Evolutionary conservation across 352 stramenopile species (phyloP).

Genomic region (Albugo laibachii): DNA sequence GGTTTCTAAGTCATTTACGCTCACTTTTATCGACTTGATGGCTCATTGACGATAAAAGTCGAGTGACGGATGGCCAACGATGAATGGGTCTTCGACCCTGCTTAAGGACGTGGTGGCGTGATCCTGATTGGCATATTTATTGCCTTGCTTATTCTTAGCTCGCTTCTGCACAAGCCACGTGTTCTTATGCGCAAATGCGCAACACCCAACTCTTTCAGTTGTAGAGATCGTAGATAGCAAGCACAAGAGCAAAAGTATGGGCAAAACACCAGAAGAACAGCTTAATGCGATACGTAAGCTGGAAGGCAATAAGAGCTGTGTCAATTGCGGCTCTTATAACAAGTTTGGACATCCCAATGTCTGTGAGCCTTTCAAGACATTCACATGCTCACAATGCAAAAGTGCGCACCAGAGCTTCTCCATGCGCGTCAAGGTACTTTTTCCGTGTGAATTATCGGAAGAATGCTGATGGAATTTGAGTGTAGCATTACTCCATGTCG

Average conservation of each 20-base stretch:
- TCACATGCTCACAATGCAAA: slow-evolving; percentile 92
- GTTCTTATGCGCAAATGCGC: too few species aligned
- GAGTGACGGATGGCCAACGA: too few species aligned
- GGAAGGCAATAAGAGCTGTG: slow-evolving; percentile 64
- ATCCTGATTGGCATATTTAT: too few species aligned
- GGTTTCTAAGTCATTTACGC: too few species aligned
- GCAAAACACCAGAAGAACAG: slow-evolving; percentile 23
- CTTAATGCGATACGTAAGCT: slow-evolving; percentile 75
- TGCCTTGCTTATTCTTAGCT: too few species aligned
- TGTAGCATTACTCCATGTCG: slow-evolving; percentile 61
- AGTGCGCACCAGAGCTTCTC: slow-evolving; percentile 86
- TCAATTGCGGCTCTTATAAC: slow-evolving; percentile 68
- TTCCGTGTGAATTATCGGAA: background rate
- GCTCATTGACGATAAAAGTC: too few species aligned
- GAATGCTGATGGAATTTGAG: background rate
- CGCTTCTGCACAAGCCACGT: too few species aligned
- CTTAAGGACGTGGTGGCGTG: too few species aligned
- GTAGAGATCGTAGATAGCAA: too few species aligned
- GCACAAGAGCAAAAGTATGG: background rate
- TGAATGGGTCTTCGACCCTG: too few species aligned
- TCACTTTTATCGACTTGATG: too few species aligned
- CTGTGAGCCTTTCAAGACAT: slow-evolving; percentile 83
- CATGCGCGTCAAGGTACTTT: slow-evolving; percentile 81
- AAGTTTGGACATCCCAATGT: slow-evolving; percentile 87
- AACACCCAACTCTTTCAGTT: too few species aligned